Evolutionary conservation across 2,329 filamentous ascomycete genomes (phyloP), one percentile per base, ranked within the genome.

Genomic region (Alternaria gaisen): DNA sequence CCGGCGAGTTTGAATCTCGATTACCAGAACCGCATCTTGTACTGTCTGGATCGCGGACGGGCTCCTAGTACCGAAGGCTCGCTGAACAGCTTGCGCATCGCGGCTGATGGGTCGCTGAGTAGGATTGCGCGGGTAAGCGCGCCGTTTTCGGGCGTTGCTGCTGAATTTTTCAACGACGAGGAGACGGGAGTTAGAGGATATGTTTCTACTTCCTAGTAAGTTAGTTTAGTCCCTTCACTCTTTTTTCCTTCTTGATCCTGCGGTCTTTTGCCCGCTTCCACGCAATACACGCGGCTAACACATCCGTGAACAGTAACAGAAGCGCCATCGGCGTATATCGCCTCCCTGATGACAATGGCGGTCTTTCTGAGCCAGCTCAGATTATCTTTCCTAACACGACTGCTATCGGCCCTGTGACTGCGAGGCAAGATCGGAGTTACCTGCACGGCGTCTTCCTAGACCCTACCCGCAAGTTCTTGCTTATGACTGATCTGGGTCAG

Each of bases 401-500:
- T 8, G 20, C 32, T 24, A 42, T 38, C 0, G 64, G 64, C 0
- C 64, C 64, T 5, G 56, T 66, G 12, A 9, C 56, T 1, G 51
- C 51, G 7, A 50, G 64, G 86, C 88, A 38, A 36, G 54, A 62
- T 52, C 53, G 42, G 20, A 66, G 64, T 26, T 59, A 58, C 34
- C 40, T 54, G 24, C 89, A 91, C 75, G 79, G 89, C 70, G 84
- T 85, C 20, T 74, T 90, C 53, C 72, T 88, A 32, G 89, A 91
- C 70, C 89, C 88, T 5, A 88, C 84, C 1, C 84, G 83, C 6
- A 70, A 80, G 16, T 91, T 85, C 74, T 68, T 90, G 28, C 72
- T 90, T 3, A 82, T 87, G 2, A 88, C 89, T 1, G 90, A 91
- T 67, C 81, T 93, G 6, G 87, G 89, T 36, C 82, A 85, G 0